Evolutionary conservation across 306 rosid genomes (phyloP).

Genomic region (Acacia acuminata): DNA sequence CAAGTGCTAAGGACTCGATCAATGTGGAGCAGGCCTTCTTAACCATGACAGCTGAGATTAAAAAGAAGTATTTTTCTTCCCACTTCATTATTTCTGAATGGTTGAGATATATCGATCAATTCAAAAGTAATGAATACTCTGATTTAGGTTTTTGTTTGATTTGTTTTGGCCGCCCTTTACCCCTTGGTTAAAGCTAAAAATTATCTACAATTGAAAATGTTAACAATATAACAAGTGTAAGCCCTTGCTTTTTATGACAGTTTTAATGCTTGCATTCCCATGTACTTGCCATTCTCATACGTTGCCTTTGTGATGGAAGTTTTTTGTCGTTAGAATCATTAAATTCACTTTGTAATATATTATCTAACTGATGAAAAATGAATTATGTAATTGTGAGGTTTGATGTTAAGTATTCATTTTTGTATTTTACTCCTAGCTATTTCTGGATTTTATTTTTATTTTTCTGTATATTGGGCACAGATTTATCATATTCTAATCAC

Average conservation of each 20-base stretch:
- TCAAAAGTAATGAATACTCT: not conserved
- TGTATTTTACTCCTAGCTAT: not conserved
- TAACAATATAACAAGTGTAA: not conserved
- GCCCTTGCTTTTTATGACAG: not conserved
- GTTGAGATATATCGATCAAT: not conserved
- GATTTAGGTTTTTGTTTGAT: conserved; percentile 14
- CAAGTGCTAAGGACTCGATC: conserved; percentile 96
- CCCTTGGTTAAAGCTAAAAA: not conserved
- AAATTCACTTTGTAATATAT: not conserved
- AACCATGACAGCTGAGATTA: conserved; percentile 92
- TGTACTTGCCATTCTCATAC: not conserved
- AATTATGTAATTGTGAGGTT: not conserved
- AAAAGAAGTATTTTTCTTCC: conserved; percentile 69
- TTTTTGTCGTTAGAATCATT: not conserved
- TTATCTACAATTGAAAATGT: not conserved
- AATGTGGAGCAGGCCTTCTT: conserved; percentile 99
- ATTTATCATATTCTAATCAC: not conserved
- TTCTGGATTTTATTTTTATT: not conserved
- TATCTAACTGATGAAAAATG: not conserved
- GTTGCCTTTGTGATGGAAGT: not conserved
- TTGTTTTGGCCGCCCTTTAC: not conserved
- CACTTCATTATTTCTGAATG: conserved; percentile 25
- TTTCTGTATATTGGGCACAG: not conserved
- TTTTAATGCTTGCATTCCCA: not conserved
- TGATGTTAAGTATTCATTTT: not conserved